These are phyloP conservation scores for Hymenoscyphus albidus DNA, from an alignment of 2,329 filamentous ascomycete species.

Conservation along the genomic window DNA sequence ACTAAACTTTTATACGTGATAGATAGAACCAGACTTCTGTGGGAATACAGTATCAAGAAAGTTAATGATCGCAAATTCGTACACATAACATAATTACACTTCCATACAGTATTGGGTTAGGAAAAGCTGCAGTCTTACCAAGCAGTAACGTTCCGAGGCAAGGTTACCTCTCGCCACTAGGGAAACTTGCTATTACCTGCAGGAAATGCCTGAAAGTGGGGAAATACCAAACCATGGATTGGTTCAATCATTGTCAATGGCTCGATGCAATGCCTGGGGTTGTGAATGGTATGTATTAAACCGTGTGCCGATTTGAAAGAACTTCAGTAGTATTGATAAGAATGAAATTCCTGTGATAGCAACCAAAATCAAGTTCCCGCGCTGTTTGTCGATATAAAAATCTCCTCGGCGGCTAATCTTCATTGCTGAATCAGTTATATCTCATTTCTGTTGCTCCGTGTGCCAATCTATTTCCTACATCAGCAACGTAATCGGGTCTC, in stretches of 20 bases:
- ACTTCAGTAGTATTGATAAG: slow-evolving; percentile 11
- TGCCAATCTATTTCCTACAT: background rate
- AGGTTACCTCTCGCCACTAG: background rate
- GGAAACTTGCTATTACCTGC: background rate
- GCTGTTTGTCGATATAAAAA: background rate
- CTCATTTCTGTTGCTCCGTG: background rate
- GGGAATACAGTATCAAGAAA: too few species aligned
- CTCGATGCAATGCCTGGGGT: slow-evolving; percentile 3
- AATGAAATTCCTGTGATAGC: slow-evolving; percentile 7
- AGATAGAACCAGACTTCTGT: too few species aligned
- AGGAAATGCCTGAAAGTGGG: slow-evolving; percentile 4
- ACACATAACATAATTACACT: background rate
- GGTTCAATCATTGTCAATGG: slow-evolving; percentile 10
- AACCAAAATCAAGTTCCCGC: background rate
- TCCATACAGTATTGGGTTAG: background rate
- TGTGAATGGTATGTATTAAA: slow-evolving; percentile 9
- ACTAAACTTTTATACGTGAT: too few species aligned
- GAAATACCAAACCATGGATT: slow-evolving; percentile 2
- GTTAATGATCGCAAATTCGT: too few species aligned
- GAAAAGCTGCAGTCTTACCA: background rate
- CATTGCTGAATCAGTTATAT: background rate
- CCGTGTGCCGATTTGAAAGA: slow-evolving; percentile 5
- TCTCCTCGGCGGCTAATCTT: background rate
- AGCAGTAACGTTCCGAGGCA: slow-evolving; percentile 1
- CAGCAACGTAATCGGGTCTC: background rate